Percentiles rank a stretch among this genome's conserved stretches.
phyloP scores from a whole-genome alignment of 441 rosid species.

The Populus trichocarpa region DNA sequence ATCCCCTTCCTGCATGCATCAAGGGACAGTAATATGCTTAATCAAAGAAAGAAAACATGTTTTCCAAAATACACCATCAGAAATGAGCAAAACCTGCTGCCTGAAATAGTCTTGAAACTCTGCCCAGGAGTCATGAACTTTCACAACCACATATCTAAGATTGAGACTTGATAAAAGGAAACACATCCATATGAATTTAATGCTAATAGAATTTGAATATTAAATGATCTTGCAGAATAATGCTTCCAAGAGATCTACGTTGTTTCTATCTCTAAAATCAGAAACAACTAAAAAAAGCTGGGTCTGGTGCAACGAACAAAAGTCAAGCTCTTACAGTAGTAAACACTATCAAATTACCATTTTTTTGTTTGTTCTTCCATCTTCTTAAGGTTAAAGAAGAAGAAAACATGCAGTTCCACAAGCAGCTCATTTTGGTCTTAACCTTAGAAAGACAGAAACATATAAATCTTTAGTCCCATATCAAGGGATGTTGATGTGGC shows the following conservation, averaged over 20 bases:
- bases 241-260: neutral
- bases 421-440: neutral
- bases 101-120: constrained; percentile 71
- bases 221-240: neutral
- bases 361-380: neutral
- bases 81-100: constrained; percentile 55
- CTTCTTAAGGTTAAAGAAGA: neutral
- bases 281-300: neutral
- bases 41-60: constrained; percentile 7
- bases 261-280: neutral
- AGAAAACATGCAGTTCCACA: neutral
- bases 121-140: constrained; percentile 77
- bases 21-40: constrained; percentile 12
- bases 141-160: constrained; percentile 70
- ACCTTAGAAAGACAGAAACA: neutral
- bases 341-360: neutral
- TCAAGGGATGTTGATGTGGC: neutral
- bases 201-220: neutral
- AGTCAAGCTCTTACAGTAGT: neutral
- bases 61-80: neutral
- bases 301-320: neutral
- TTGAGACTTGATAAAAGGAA: constrained; percentile 22
- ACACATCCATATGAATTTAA: neutral
- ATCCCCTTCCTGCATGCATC: constrained; percentile 58
- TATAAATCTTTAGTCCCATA: neutral